Percentiles rank a stretch among this genome's conserved stretches.
Evolutionary conservation across 345 rosid genomes (phyloP).

Genomic region (Eucalyptus brandiana): DNA sequence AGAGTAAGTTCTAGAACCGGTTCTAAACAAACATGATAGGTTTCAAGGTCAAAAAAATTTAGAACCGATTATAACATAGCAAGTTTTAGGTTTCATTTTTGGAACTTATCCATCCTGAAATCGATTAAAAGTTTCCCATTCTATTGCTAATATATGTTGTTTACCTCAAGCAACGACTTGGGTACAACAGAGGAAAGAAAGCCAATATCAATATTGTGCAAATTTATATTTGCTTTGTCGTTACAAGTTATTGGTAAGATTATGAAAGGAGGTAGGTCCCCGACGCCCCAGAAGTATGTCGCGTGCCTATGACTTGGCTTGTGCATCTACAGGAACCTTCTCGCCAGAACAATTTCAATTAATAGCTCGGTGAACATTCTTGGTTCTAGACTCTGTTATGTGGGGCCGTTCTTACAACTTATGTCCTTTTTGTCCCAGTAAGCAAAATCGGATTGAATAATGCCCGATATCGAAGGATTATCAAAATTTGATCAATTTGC

Average conservation of each 20-base stretch:
- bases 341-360: neutral
- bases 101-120: too few relatives aligned
- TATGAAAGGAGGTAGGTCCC: neutral
- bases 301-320: neutral
- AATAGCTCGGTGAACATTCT: neutral
- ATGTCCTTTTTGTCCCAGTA: neutral
- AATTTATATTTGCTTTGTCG: neutral
- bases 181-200: neutral
- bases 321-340: neutral
- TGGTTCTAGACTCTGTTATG: neutral
- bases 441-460: neutral
- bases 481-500: neutral
- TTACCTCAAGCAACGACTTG: neutral
- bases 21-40: too few relatives aligned
- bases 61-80: too few relatives aligned
- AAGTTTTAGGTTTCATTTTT: too few relatives aligned
- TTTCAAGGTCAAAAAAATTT: too few relatives aligned
- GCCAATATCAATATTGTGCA: neutral
- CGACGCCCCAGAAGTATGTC: neutral
- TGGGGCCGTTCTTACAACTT: neutral
- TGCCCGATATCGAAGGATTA: neutral
- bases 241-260: neutral
- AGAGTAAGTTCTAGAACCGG: too few relatives aligned
- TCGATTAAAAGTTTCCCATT: neutral
- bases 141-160: neutral